Evolutionary conservation across 805 yeast species (phyloP).

Genomic region (Saccharomycopsis malanga): DNA sequence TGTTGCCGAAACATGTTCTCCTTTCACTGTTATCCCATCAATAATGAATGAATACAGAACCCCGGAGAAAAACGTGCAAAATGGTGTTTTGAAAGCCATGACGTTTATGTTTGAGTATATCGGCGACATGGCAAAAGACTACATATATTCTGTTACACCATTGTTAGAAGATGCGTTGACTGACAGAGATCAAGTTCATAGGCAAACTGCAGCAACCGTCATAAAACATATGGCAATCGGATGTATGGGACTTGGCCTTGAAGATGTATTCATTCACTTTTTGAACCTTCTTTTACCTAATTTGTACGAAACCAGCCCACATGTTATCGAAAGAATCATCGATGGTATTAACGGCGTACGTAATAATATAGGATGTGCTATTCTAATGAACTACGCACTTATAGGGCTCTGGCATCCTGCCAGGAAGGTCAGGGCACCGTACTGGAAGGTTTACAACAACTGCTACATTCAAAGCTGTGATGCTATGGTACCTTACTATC

Average conservation of each 20-base stretch:
- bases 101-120: slow-evolving; percentile 90
- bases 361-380: slow-evolving; percentile 68
- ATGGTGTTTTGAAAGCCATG: slow-evolving; percentile 88
- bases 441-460: slow-evolving; percentile 77
- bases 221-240: slow-evolving; percentile 76
- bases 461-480: slow-evolving; percentile 71
- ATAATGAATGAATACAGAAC: slow-evolving; percentile 91
- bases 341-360: slow-evolving; percentile 75
- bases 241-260: slow-evolving; percentile 66
- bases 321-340: slow-evolving; percentile 74
- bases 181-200: slow-evolving; percentile 84
- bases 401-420: slow-evolving; percentile 94
- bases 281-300: slow-evolving; percentile 82
- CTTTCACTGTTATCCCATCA: slow-evolving; percentile 90
- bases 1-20: slow-evolving; percentile 88
- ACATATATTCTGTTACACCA: slow-evolving; percentile 72
- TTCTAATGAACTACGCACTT: slow-evolving; percentile 69
- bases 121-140: slow-evolving; percentile 72
- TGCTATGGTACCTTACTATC: slow-evolving; percentile 77
- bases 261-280: slow-evolving; percentile 77
- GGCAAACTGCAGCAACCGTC: slow-evolving; percentile 92
- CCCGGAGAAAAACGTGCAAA: slow-evolving; percentile 89
- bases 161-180: slow-evolving; percentile 82
- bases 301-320: slow-evolving; percentile 91
- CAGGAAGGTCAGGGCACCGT: slow-evolving; percentile 70